Conservation (phyloP, 2,329 filamentous ascomycete genomes). For the Onygenales sp. region DNA sequence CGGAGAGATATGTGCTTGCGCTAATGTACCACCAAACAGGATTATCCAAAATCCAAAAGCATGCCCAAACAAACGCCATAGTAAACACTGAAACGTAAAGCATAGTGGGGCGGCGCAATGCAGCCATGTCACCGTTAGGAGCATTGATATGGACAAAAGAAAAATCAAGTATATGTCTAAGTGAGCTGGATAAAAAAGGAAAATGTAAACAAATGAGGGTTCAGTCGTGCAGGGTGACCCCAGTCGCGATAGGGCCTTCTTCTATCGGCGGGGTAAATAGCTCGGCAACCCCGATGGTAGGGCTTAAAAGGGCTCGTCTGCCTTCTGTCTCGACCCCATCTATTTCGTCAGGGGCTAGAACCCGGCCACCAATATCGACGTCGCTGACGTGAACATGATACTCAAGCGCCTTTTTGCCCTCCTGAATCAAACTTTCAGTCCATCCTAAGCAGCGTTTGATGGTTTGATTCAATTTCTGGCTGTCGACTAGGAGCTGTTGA, state of each 20-base stretch:
- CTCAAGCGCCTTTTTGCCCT: constrained; percentile 76
- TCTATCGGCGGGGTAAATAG: neutral
- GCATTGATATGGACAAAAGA: neutral
- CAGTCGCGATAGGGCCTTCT: neutral
- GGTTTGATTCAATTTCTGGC: constrained; percentile 91
- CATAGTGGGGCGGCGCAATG: too few relatives aligned
- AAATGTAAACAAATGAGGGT: neutral
- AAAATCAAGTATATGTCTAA: neutral
- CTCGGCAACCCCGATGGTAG: constrained; percentile 8
- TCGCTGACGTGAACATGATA: constrained; percentile 74
- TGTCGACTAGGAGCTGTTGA: constrained; percentile 77
- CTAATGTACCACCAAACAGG: neutral
- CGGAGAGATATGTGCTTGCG: neutral
- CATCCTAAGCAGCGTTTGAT: constrained; percentile 80
- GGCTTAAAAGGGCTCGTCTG: constrained; percentile 24
- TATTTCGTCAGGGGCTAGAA: constrained; percentile 60
- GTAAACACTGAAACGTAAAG: neutral
- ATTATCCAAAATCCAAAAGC: neutral
- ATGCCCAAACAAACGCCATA: neutral
- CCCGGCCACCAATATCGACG: constrained; percentile 69
- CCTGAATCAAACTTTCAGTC: constrained; percentile 82
- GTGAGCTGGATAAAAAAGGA: neutral
- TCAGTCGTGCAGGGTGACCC: neutral
- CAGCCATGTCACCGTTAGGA: neutral
- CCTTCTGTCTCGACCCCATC: constrained; percentile 29